Base-by-base conservation (phyloP, 2,329 filamentous ascomycete genomes). In the Talaromyces sp. region DNA sequence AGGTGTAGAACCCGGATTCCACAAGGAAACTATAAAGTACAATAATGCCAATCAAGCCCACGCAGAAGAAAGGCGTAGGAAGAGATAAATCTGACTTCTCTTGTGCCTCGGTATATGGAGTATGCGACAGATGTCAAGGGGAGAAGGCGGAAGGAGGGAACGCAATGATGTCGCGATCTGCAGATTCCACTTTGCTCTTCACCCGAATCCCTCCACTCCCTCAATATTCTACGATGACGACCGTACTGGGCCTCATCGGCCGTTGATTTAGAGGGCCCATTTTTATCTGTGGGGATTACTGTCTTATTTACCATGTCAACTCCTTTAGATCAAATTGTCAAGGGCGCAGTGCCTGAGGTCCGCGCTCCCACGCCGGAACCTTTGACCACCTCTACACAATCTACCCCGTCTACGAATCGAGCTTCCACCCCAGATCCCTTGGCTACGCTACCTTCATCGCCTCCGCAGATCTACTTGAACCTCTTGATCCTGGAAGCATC, bases 401-500 rank as follows among this genome's bases (percentile, higher is more conserved):
- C 75, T 75, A 47, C 63, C 75, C 74, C 66, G 72, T 77, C 64
- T 75, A 79, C 67, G 62, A 70, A 60, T 71, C 78, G 58, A 63
- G 76, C 59, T 61, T 77, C 63, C 65, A 70, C 77, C 52, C 72
- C 76, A 52, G 91, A 95, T 70, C 90, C 91, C 24, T 83, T 93
- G 57, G 87, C 86, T 64, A 86, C 87, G 56, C 85, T 93, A 14
- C 92, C 92, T n/a, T 93, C 89, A 68, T 91, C 90, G 14, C 92
- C 92, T 41, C 90, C 91, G 49, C 94, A 96, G 80, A 97, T 99
- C 69, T 99, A 99, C 77, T 86, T 99, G 66, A 99, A 99, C 75
- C 87, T 99, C 20, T 84, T 99, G 54, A 95, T 99, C 65, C 89
- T 99, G 73, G 94, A 99, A 73, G 91, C 91, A 44, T 96, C 91